Evolutionary conservation across 2,329 filamentous ascomycete species (phyloP), one percentile per base, ranked within the genome.

Genomic region (Botrytis aclada): DNA sequence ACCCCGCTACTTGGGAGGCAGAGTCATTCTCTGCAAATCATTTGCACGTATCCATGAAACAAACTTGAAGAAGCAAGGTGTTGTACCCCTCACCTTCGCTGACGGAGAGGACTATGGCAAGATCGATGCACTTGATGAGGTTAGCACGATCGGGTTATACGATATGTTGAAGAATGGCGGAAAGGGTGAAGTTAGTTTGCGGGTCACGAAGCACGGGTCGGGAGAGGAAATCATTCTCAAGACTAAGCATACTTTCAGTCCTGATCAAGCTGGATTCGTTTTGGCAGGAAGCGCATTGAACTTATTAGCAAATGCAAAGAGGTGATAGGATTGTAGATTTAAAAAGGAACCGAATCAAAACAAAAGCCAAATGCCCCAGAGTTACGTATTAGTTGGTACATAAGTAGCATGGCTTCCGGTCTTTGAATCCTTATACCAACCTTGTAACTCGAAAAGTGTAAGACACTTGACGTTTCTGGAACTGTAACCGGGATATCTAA

Each of bases 11-110:
- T 90, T 97, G 3, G 95, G 94, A 74, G 93, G 93, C 32, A 88
- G 93, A 67, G 86, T 97, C 80, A 94, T 97, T 73, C 87, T 97
- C 29, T 87, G 92, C 72, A 97, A 97, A 85, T 92, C 89, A 54
- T 97, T 97, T 81, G 94, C 94, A 0, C 90, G 94, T 70, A 97
- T 97, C 81, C 94, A 97, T 85, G 94, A 97, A 86, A 97, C 94
- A 43, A 97, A 97, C 82, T 85, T 97, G 77, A 97, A 97, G 89
- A 97, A 97, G 85, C 96, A 99, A 85, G 96, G 96, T 75, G 92
- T 99, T 47, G 94, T 99, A 62, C 96, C 96, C 2, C 86, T 99
- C 79, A 98, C 94, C 0, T 97, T 99, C 80, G 93, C 86, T 63
- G 87, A 97, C 82, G 94, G 97, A 83, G 87, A 88, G 32, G 96